Evolutionary conservation across 352 stramenopile genomes (phyloP), one percentile per base, ranked within the genome.

Genomic region (Phytophthora palmivora): DNA sequence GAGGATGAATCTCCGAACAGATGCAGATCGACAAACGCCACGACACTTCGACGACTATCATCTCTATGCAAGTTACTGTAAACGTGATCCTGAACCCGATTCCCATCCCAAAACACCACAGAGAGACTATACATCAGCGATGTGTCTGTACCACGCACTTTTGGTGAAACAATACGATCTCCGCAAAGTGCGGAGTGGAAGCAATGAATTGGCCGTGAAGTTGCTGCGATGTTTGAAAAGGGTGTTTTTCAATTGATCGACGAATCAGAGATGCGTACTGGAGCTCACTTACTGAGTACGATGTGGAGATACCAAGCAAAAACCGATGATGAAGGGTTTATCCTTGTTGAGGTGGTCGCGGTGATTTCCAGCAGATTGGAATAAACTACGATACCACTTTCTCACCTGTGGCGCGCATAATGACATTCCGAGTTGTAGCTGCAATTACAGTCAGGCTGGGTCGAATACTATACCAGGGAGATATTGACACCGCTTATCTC

Each of bases 401-500:
- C 47, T 66, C 48, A 2, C 47, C 57, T 18, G 57, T 65, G 8
- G 47, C 57, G 0, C 22, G 57, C 11, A 34, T 34, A 7, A 12
- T 10, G 3, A 34, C 7, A 34, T 65, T 65, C 18, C 15, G 57
- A 15, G 38, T 58, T 5, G 15, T 58, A 16, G 19, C 53, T 0
- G 38, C 47, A 2, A 2, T 58, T 2, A 32, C 39, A 12, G n/a
- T n/a, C 0, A 65, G 54, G 21, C 4, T 58, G 0, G 4, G 22
- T 26, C 30, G 58, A 7, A 15, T 46, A 7, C 11, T 63, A 0
- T 59, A 69, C 28, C 45, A 58, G 21, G 61, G 52, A 9, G 53
- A 64, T 21, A 34, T 64, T n/a, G 18, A 63, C 19, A 64, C 53
- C 0, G 53, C 45, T 1, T 70, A 70, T 28, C 22, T 63, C 4